Conservation (phyloP, 2,329 filamentous ascomycete genomes). For the Diplodia mutila region DNA sequence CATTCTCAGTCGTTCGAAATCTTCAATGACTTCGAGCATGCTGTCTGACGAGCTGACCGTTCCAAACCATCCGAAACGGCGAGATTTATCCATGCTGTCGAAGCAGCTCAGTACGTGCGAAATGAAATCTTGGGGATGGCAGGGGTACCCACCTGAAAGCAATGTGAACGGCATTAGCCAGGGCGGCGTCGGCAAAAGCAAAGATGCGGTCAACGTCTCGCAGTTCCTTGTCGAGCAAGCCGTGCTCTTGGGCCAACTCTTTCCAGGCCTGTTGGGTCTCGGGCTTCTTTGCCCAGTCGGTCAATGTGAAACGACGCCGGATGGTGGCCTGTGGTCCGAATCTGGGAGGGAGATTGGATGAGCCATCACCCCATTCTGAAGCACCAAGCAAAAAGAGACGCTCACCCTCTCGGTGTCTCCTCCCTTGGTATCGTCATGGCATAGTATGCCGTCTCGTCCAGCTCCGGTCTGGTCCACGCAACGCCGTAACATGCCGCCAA, state of each 20-base stretch:
- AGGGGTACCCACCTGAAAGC: constrained; percentile 29
- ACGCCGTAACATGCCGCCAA: constrained; percentile 52
- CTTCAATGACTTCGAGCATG: constrained; percentile 47
- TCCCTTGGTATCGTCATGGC: constrained; percentile 34
- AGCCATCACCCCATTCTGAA: neutral
- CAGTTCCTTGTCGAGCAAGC: constrained; percentile 47
- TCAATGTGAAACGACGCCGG: constrained; percentile 47
- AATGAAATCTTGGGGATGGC: neutral
- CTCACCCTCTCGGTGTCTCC: constrained; percentile 37
- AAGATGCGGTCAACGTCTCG: constrained; percentile 52
- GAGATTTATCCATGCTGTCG: constrained; percentile 50
- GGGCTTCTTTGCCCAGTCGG: constrained; percentile 51
- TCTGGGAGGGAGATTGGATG: constrained; percentile 8
- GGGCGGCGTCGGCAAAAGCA: constrained; percentile 49
- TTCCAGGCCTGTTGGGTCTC: constrained; percentile 53
- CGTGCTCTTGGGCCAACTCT: constrained; percentile 48
- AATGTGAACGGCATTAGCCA: constrained; percentile 38
- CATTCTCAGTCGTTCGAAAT: constrained; percentile 51
- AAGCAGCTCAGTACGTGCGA: neutral
- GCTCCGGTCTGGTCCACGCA: constrained; percentile 40
- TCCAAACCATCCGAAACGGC: constrained; percentile 52
- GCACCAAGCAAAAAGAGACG: neutral
- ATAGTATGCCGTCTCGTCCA: constrained; percentile 30
- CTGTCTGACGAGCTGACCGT: constrained; percentile 52
- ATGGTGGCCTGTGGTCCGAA: constrained; percentile 46